Conservation (phyloP, 1,284 basidiomycete genomes). For the Stereum hirsutum region DNA sequence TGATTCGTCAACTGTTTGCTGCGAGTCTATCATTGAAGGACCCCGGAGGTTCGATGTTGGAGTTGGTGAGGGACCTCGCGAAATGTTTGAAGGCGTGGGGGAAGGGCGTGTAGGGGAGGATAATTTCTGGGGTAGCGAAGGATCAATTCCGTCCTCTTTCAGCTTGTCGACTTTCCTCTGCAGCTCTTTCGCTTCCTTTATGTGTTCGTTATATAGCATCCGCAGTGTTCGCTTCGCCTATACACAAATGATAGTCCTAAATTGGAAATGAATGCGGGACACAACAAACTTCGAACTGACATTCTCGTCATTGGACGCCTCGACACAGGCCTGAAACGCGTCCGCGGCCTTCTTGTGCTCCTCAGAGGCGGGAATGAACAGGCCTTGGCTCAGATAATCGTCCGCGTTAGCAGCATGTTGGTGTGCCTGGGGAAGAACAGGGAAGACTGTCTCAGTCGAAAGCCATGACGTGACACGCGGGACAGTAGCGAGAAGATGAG, state of each 20-base stretch:
- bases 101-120: constrained; percentile 15
- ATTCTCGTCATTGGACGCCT: constrained; percentile 61
- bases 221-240: constrained; percentile 69
- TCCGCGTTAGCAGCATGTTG: constrained; percentile 75
- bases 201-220: constrained; percentile 65
- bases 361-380: constrained; percentile 60
- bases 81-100: constrained; percentile 10
- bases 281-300: constrained; percentile 27
- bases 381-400: constrained; percentile 50
- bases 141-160: constrained; percentile 66
- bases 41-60: constrained; percentile 17
- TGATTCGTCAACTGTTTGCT: constrained; percentile 70
- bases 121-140: constrained; percentile 35
- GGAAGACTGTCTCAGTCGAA: neutral
- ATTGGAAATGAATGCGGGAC: constrained; percentile 8
- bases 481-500: too few species aligned
- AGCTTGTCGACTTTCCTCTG: constrained; percentile 61
- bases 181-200: constrained; percentile 57
- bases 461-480: neutral
- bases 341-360: constrained; percentile 60
- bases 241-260: constrained; percentile 9
- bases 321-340: constrained; percentile 59
- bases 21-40: constrained; percentile 57
- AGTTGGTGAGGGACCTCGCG: constrained; percentile 10
- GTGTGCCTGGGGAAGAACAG: constrained; percentile 57